These are phyloP conservation scores for Claviceps paspali DNA, from an alignment of 2,329 filamentous ascomycete genomes.

Conservation along the genomic window DNA sequence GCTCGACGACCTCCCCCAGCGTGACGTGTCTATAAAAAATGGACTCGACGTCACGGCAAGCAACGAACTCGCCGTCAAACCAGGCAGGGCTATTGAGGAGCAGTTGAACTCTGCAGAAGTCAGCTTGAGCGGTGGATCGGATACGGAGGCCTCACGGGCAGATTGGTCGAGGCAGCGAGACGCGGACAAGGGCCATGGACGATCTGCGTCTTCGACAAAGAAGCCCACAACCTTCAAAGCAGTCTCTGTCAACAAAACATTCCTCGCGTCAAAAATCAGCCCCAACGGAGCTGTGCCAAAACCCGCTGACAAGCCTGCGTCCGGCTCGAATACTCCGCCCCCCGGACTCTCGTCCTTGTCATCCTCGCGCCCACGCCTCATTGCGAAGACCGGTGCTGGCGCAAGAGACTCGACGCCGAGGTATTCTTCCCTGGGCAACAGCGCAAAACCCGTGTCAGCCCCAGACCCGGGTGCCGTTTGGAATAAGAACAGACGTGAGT, in stretches of 20 bases:
- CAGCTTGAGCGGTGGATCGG: slow-evolving; percentile 59
- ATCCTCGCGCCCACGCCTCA: slow-evolving; percentile 51
- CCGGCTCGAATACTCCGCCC: slow-evolving; percentile 31
- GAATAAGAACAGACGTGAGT: slow-evolving; percentile 77
- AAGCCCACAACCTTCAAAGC: slow-evolving; percentile 71
- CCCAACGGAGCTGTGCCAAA: slow-evolving; percentile 30
- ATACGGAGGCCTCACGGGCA: slow-evolving; percentile 54
- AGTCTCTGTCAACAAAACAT: slow-evolving; percentile 73
- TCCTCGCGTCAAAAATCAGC: slow-evolving; percentile 55
- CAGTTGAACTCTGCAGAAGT: slow-evolving; percentile 47
- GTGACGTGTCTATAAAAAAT: slow-evolving; percentile 31
- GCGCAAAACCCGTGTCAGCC: slow-evolving; percentile 41
- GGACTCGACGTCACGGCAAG: slow-evolving; percentile 23
- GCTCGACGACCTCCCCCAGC: slow-evolving; percentile 29
- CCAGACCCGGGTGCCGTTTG: slow-evolving; percentile 65
- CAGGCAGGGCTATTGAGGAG: slow-evolving; percentile 42
- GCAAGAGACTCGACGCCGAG: slow-evolving; percentile 36
- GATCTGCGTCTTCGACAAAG: slow-evolving; percentile 46
- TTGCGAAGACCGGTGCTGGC: slow-evolving; percentile 57
- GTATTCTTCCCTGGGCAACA: slow-evolving; percentile 31
- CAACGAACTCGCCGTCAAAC: slow-evolving; percentile 42
- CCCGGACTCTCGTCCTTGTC: slow-evolving; percentile 31
- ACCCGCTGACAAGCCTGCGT: slow-evolving; percentile 31
- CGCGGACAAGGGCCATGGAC: slow-evolving; percentile 43
- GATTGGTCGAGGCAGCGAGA: slow-evolving; percentile 39